Evolutionary conservation across 805 yeast genomes (phyloP).

Genomic region (Komagataella pastoris): DNA sequence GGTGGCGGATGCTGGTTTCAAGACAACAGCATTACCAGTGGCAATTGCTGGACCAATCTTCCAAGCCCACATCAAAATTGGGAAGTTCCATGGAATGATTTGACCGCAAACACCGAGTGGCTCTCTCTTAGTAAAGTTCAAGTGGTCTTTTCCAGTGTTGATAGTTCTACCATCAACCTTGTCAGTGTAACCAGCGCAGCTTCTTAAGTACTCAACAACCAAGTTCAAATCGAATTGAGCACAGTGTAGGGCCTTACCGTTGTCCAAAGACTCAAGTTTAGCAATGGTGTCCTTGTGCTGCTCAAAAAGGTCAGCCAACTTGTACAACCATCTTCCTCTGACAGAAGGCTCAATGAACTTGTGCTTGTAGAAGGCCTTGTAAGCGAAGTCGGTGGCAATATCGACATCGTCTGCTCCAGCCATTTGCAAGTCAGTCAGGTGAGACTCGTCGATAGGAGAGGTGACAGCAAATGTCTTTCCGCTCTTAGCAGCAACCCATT

Average conservation of each 20-base stretch:
- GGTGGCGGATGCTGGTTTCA: constrained; percentile 54
- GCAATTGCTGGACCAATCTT: constrained; percentile 57
- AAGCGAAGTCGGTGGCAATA: constrained; percentile 55
- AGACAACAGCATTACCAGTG: constrained; percentile 49
- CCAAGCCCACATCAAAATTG: constrained; percentile 57
- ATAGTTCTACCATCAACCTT: constrained; percentile 54
- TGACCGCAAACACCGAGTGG: constrained; percentile 64
- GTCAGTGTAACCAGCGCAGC: constrained; percentile 68
- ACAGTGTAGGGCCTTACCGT: constrained; percentile 41
- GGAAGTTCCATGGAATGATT: constrained; percentile 65
- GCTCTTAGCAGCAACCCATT: constrained; percentile 23
- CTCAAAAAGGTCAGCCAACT: constrained; percentile 35
- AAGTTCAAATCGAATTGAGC: constrained; percentile 50
- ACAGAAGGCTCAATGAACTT: constrained; percentile 27
- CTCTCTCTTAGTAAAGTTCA: constrained; percentile 50
- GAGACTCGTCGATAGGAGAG: constrained; percentile 40
- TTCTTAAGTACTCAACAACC: constrained; percentile 40
- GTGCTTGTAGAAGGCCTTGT: constrained; percentile 44
- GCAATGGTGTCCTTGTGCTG: constrained; percentile 36
- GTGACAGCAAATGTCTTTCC: constrained; percentile 38
- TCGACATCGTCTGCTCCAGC: constrained; percentile 55
- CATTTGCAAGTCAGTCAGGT: constrained; percentile 35
- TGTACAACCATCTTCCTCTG: constrained; percentile 30
- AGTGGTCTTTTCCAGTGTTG: constrained; percentile 42
- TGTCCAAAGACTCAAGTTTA: constrained; percentile 43